phyloP scores from a whole-genome alignment of 1,139 yeast species.

The Geotrichum carabidarum region DNA sequence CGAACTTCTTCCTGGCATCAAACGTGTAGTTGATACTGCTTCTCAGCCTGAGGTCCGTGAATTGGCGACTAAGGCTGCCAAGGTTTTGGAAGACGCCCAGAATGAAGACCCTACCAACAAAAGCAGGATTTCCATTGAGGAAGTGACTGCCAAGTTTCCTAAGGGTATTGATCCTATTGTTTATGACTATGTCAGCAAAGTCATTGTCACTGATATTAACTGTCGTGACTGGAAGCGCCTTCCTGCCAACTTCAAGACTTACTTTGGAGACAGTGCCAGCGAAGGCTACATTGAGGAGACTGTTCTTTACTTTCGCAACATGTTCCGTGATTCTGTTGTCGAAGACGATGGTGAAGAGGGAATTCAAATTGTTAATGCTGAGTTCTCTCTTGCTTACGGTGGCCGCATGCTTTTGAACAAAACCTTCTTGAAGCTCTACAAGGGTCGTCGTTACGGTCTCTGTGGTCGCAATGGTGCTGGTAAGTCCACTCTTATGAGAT shows the following conservation, averaged over 20 bases:
- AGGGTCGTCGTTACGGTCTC: slow-evolving; percentile 95
- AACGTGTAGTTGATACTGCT: slow-evolving; percentile 82
- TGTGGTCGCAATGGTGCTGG: slow-evolving; percentile 99
- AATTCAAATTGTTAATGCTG: slow-evolving; percentile 85
- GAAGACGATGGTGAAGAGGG: slow-evolving; percentile 64
- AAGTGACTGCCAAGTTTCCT: slow-evolving; percentile 40
- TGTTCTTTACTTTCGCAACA: slow-evolving; percentile 52
- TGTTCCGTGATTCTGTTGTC: slow-evolving; percentile 59
- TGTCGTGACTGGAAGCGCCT: slow-evolving; percentile 87
- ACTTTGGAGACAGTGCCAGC: slow-evolving; percentile 38
- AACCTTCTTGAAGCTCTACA: slow-evolving; percentile 76
- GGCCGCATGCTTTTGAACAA: slow-evolving; percentile 94
- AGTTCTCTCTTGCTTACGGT: slow-evolving; percentile 94
- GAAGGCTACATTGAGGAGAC: slow-evolving; percentile 45
- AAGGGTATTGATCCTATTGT: slow-evolving; percentile 34
- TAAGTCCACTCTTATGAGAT: slow-evolving; percentile 94
- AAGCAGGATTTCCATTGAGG: slow-evolving; percentile 59
- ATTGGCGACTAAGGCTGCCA: slow-evolving; percentile 77
- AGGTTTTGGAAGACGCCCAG: slow-evolving; percentile 78
- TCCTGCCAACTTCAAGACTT: slow-evolving; percentile 44
- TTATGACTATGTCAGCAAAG: slow-evolving; percentile 48
- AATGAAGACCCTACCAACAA: slow-evolving; percentile 64
- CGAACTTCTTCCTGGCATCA: slow-evolving; percentile 78
- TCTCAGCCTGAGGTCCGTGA: slow-evolving; percentile 96
- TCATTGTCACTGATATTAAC: slow-evolving; percentile 70